Base-by-base conservation (phyloP, 176 grass and related monocot genomes). In the Chloris gayana region DNA sequence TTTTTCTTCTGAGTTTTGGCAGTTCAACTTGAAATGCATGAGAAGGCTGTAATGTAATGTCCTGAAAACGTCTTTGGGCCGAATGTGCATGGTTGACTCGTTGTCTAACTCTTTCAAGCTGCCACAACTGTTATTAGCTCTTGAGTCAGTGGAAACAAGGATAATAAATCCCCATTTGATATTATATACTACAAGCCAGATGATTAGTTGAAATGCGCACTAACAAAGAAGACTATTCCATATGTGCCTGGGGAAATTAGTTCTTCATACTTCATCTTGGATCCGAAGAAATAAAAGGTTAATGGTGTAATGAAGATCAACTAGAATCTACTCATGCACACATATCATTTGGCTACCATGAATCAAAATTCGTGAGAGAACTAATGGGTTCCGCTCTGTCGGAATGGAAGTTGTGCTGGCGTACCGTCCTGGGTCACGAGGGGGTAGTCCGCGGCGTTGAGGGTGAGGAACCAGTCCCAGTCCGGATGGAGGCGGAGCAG, bases 381-480 rank as follows among this genome's bases (percentile, higher is more conserved):
- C 12, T 0, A 44, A 2, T 69, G 38, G 25, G 11, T 61, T 61
- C 19, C 54, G 27, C 10, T 60, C 10, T 14, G 25, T 27, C 57
- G 10, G 30, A 33, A 56, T 27, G 49, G 21, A 69, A 45, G 64
- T 14, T 38, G 47, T 37, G 27, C 54, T 56, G 22, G 7, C 87
- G 4, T 97, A 97, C 94, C 94, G 53, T 97, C 94, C 47, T 97
- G 94, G 5, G 91, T 91, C 71, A 92, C 74, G 21, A 97, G 82
- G 24, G 94, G 94, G 62, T 97, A 97, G 63, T 97, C 94, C 1
- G 82, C 86, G 7, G 89, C 85, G 75, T 86, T 89, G 74, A 97
- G 83, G 33, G 89, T 94, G 47, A 97, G 22, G 77, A 97, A 97
- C 94, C 94, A 97, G 18, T 89, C 85, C 94, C 94, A 97, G 9